Base-by-base conservation (phyloP, 108 stramenopile species). In the Schizochytrium sp. region DNA sequence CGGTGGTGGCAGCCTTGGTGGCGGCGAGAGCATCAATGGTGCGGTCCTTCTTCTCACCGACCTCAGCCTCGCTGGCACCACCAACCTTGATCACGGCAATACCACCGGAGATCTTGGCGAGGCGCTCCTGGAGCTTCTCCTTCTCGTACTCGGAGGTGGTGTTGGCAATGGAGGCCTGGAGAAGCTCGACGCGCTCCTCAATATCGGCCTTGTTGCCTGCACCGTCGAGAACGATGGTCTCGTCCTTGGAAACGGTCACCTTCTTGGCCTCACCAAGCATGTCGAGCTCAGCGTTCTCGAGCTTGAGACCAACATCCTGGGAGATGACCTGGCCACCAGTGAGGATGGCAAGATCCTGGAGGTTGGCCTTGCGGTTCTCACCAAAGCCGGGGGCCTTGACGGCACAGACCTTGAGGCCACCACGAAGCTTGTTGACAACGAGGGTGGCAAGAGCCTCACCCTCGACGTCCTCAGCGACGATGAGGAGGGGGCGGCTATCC, bases 351-450 rank as follows among this genome's bases (percentile, higher is more conserved):
- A 99, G 92, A 93, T 99, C 99, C 94, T 99, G 98, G 96, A 99
- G 95, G 89, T 98, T 99, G 38, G 98, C 98, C 96, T 99, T 99
- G 72, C 99, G 97, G 95, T 99, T 99, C 95, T 99, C 99, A 61
- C 99, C 99, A 90, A 99, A 99, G 72, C 99, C 99, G 10, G 99
- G 99, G 42, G 99, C 98, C 96, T 99, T 99, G 61, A 99, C 99
- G 46, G 99, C 99, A 91, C 97, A 98, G 47, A 99, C 98, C 96
- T 99, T 99, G 92, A 98, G 97, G 49, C 98, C 98, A 1, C 98
- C 98, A 55, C 99, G 96, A 49, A 99, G 96, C 94, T 99, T 99
- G 96, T 99, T 99, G 61, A 99, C 98, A n/a, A 99, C 98, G 59
- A 99, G 92, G 3, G 98, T 98, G 46, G 99, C 99, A 56, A 99